phyloP scores from a whole-genome alignment of 306 rosid genomes.

The Ormosia emarginata region DNA sequence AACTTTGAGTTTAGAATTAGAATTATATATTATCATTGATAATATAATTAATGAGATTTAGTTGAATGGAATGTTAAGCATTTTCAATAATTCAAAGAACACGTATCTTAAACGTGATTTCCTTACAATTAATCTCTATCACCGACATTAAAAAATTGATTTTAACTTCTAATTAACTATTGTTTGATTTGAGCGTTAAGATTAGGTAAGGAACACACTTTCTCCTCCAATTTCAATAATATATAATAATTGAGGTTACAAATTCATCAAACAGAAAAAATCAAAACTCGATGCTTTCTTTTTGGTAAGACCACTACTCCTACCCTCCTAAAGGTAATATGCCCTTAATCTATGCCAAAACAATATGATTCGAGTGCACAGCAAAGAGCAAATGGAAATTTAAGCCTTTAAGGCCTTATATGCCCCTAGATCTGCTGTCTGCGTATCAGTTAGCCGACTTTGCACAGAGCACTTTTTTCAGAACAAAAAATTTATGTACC shows the following conservation, averaged over 20 bases:
- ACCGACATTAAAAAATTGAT: not conserved
- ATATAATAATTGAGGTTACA: not conserved
- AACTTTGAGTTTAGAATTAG: not conserved
- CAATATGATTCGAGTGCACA: not conserved
- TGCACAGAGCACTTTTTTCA: not conserved
- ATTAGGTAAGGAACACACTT: not conserved
- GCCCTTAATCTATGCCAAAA: not conserved
- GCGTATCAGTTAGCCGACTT: not conserved
- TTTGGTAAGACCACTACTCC: not conserved
- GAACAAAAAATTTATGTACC: slow-evolving; percentile 5
- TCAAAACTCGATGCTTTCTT: not conserved
- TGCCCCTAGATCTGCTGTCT: not conserved
- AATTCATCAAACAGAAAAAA: not conserved
- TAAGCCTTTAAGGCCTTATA: not conserved
- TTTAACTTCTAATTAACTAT: not conserved
- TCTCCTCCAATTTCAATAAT: not conserved
- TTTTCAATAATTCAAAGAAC: not conserved
- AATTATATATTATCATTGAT: not conserved
- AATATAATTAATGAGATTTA: not conserved
- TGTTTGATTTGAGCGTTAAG: not conserved
- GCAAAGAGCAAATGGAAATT: not conserved
- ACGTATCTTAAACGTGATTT: not conserved
- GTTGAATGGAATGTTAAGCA: not conserved
- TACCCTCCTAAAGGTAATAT: not conserved
- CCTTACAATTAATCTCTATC: not conserved